A percentile compares a stretch with the other conserved stretches of the same genome.
phyloP scores from a whole-genome alignment of 768 basidiomycete genomes.

The Rhodotorula babjevae region DNA sequence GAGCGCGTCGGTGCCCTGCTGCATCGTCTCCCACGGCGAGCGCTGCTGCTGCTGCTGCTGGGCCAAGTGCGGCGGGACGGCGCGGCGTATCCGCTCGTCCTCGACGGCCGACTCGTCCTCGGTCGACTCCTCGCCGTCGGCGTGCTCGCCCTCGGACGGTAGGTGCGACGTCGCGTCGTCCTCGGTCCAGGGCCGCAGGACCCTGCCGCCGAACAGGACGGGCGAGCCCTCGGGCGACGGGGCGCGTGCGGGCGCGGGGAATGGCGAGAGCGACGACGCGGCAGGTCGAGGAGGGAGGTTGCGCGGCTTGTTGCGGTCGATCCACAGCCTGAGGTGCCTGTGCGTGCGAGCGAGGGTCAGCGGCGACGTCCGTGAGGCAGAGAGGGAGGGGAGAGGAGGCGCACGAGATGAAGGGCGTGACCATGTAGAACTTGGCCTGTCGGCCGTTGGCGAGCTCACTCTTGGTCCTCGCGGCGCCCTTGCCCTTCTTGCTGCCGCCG shows the following conservation, averaged over 20 bases:
- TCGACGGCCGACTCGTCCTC: conserved; percentile 21
- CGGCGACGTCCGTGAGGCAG: no score
- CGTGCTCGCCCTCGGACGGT: conserved; percentile 20
- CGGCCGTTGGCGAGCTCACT: conserved; percentile 50
- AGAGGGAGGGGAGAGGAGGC: conserved; percentile 24
- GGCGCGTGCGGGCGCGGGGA: not conserved
- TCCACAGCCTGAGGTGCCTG: conserved; percentile 42
- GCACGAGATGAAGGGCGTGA: conserved; percentile 77
- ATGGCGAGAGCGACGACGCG: not conserved
- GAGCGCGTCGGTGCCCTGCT: conserved; percentile 36
- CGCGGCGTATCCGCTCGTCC: conserved; percentile 2
- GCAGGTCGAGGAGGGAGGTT: conserved; percentile 13
- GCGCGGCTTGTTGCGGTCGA: conserved; percentile 38
- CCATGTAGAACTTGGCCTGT: conserved; percentile 78
- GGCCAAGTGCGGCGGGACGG: not conserved
- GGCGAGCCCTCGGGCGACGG: conserved; percentile 1
- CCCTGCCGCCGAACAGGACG: not conserved
- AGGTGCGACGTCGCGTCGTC: conserved; percentile 20
- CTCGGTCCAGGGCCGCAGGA: conserved; percentile 1
- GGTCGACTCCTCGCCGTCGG: conserved; percentile 8
- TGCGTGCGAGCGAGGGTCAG: not conserved
- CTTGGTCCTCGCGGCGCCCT: conserved; percentile 46
- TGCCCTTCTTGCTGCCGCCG: conserved; percentile 50
- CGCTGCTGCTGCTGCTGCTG: not conserved
- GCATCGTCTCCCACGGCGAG: conserved; percentile 16